Percentiles rank a stretch among this genome's conserved stretches.
These are phyloP conservation scores for Ilyonectria mors-panacis DNA, from an alignment of 2,329 filamentous ascomycete genomes.

Conservation along the genomic window DNA sequence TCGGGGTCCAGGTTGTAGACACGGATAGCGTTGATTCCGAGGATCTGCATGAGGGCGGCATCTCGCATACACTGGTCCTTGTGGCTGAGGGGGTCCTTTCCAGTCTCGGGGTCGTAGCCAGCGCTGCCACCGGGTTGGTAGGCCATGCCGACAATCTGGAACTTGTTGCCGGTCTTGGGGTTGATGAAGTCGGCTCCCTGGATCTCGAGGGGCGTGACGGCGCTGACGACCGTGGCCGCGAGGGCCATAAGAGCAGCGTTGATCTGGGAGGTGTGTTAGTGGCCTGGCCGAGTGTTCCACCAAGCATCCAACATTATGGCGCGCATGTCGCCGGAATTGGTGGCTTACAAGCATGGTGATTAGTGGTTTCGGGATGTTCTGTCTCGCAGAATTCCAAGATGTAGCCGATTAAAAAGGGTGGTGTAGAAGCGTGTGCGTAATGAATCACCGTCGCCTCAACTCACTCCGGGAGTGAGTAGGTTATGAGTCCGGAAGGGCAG, in stretches of 20 bases:
- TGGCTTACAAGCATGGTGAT: slow-evolving; percentile 48
- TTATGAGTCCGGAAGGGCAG: slow-evolving; percentile 13
- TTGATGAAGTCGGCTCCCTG: slow-evolving; percentile 73
- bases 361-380: slow-evolving; percentile 10
- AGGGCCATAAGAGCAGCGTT: slow-evolving; percentile 66
- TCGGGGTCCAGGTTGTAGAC: slow-evolving; percentile 79
- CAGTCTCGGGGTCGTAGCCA: slow-evolving; percentile 69
- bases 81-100: slow-evolving; percentile 73
- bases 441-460: slow-evolving; percentile 23
- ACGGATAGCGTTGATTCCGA: slow-evolving; percentile 77
- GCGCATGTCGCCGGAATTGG: not conserved
- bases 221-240: slow-evolving; percentile 67
- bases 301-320: not conserved
- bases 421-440: slow-evolving; percentile 23
- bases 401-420: slow-evolving; percentile 14
- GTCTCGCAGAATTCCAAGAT: slow-evolving; percentile 11
- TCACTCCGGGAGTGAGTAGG: slow-evolving; percentile 19
- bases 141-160: slow-evolving; percentile 77
- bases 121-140: slow-evolving; percentile 79
- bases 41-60: slow-evolving; percentile 75
- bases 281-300: not conserved
- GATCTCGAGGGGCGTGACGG: slow-evolving; percentile 71
- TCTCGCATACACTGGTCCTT: slow-evolving; percentile 72
- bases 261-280: slow-evolving; percentile 47
- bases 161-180: slow-evolving; percentile 69